Base-by-base conservation (phyloP, 495 filamentous ascomycete genomes). In the Aspergillus biplanus region DNA sequence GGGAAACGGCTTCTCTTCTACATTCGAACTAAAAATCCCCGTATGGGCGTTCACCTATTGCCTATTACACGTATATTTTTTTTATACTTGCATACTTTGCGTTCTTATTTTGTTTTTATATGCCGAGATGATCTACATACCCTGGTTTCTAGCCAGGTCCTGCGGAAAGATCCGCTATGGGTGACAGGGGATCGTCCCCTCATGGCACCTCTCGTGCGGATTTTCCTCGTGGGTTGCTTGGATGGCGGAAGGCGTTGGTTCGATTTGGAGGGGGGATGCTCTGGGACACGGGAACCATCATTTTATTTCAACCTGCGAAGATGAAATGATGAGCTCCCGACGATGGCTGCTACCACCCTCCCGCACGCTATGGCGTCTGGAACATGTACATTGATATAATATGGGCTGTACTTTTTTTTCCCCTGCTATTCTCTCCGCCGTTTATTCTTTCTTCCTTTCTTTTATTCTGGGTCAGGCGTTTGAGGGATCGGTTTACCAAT, bases 41-140 rank as follows among this genome's bases (percentile, higher is more conserved):
- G 32, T 33, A 37, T 31, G 39, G 44, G 7, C 44, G 27, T 39
- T 21, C 35, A 52, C 18, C 59, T 56, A 32, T 57, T 52, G 34
- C 18, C 12, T 53, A 33, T 56, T 57, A 18, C 34, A 27, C 48
- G n/a, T 47, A 27, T 27, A 27, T 27, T 2, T 27, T 27, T 27
- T 49, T 16, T 15, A 56, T 33, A 33, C 15, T 46, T 48, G 34
- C 53, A 52, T 68, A 61, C 33, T 60, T 65, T 67, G 55, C 47
- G 35, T 55, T 66, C 63, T 56, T 57, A 34, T 63, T 63, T 64
- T 65, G 47, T 11, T 63, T 72, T 62, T 69, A 72, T 69, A 67
- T 67, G 65, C 65, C 52, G 67, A 65, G 56, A 69, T 59, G 67
- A 72, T 67, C 62, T 69, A 69, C 66, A 69, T 66, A 69, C 46